A percentile compares a stretch with the other conserved stretches of the same genome.
Evolutionary conservation across 2,329 filamentous ascomycete genomes (phyloP).

Genomic region (Teratosphaeria zuluensis): DNA sequence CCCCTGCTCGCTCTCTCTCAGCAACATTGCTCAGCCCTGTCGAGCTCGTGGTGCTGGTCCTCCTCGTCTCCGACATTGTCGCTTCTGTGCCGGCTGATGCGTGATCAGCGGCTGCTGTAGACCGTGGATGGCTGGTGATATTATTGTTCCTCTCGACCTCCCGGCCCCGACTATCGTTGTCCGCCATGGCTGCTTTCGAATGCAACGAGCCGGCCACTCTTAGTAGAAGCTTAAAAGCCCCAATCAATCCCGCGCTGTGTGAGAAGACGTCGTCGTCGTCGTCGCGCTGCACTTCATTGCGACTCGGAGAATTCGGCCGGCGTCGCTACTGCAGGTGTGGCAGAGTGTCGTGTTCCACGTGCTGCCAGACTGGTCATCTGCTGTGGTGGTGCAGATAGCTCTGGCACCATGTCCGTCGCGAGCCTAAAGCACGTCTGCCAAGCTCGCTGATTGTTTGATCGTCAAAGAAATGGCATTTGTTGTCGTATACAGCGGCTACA

Average conservation of each 20-base stretch:
- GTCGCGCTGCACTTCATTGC: background rate
- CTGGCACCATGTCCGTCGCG: background rate
- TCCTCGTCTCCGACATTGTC: constrained; percentile 4
- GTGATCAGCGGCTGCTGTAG: background rate
- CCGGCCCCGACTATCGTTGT: background rate
- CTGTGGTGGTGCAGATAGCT: background rate
- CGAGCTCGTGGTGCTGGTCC: constrained; percentile 7
- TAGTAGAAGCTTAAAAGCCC: background rate
- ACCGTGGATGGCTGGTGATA: background rate
- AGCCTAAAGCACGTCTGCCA: background rate
- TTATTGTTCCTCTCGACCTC: background rate
- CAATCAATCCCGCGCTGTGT: background rate
- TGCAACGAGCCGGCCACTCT: background rate
- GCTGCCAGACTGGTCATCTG: background rate
- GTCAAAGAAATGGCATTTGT: no score
- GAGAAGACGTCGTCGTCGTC: no score
- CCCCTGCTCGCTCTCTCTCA: constrained; percentile 5
- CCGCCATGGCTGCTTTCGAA: constrained; percentile 1
- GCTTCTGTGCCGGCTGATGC: background rate
- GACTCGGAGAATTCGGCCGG: background rate
- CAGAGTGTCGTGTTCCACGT: background rate
- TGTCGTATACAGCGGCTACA: no score
- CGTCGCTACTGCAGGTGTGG: background rate
- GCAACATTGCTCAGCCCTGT: constrained; percentile 2
- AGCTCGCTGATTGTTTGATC: no score